These are phyloP conservation scores for Simmondsia chinensis DNA, from an alignment of 148 eudicot genomes.

Conservation along the genomic window DNA sequence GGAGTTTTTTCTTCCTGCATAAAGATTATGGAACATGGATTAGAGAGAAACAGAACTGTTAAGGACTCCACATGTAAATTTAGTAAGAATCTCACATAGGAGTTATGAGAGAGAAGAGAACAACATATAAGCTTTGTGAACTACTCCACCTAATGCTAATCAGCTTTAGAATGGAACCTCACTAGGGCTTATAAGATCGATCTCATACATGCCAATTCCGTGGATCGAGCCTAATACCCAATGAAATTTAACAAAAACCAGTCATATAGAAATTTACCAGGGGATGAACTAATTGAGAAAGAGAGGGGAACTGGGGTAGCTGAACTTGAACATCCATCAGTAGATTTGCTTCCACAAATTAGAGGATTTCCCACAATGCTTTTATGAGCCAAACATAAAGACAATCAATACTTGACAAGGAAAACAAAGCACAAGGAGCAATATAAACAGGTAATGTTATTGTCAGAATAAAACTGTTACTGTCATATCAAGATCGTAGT, in stretches of 20 bases:
- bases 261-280: conserved; percentile 27
- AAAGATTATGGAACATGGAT: too few species aligned
- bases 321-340: conserved; percentile 62
- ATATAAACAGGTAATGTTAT: not conserved
- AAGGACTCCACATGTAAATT: too few species aligned
- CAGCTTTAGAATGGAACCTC: too few species aligned
- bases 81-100: not conserved
- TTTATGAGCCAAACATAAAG: conserved; percentile 7
- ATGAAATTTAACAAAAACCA: not conserved
- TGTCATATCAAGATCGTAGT: too few species aligned
- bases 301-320: conserved; percentile 49
- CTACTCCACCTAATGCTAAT: too few species aligned
- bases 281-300: conserved; percentile 40
- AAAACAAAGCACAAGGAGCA: not conserved
- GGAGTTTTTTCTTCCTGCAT: conserved; percentile 55
- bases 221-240: too few species aligned
- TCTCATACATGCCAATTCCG: too few species aligned
- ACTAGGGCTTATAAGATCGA: too few species aligned
- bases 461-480: too few species aligned
- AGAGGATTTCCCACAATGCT: conserved; percentile 72
- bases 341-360: conserved; percentile 63
- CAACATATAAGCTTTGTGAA: not conserved
- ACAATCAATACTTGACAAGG: conserved; percentile 5
- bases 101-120: not conserved
- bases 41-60: too few species aligned